phyloP scores from a whole-genome alignment of 1,139 yeast species.

The Kazachstania sp. region DNA sequence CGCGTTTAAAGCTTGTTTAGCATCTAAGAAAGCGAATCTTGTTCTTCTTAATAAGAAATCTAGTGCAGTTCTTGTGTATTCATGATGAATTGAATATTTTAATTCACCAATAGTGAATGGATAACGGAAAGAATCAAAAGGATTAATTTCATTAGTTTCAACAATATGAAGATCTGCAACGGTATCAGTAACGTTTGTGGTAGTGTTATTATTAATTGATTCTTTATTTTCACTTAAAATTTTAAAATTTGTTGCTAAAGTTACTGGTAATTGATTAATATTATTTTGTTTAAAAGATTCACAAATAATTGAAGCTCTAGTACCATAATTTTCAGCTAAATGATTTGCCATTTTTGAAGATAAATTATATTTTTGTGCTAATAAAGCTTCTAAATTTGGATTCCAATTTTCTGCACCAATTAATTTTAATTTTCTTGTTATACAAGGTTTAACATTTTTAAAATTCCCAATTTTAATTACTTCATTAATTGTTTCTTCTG shows the following conservation, averaged over 20 bases:
- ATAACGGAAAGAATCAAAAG: slow-evolving; percentile 49
- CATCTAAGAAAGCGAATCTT: slow-evolving; percentile 85
- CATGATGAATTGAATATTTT: slow-evolving; percentile 71
- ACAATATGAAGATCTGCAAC: slow-evolving; percentile 3
- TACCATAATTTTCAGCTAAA: slow-evolving; percentile 80
- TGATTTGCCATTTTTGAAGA: slow-evolving; percentile 73
- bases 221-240: slow-evolving; percentile 19
- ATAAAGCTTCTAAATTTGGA: slow-evolving; percentile 64
- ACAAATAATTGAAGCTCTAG: slow-evolving; percentile 75
- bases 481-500: slow-evolving; percentile 82
- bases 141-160: slow-evolving; percentile 3
- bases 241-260: slow-evolving; percentile 40
- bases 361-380: slow-evolving; percentile 70
- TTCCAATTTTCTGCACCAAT: slow-evolving; percentile 73
- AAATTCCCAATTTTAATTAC: slow-evolving; percentile 46
- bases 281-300: slow-evolving; percentile 49
- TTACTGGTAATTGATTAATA: slow-evolving; percentile 52
- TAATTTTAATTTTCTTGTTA: slow-evolving; percentile 53
- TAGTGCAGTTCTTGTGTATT: slow-evolving; percentile 78
- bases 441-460: slow-evolving; percentile 44
- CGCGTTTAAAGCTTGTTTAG: slow-evolving; percentile 72
- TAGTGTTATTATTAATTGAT: slow-evolving; percentile 11
- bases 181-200: background rate
- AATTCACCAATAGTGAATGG: slow-evolving; percentile 92
- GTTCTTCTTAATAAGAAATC: slow-evolving; percentile 93